phyloP scores from a whole-genome alignment of 2,329 filamentous ascomycete genomes.

The Cladosporium colombiae region DNA sequence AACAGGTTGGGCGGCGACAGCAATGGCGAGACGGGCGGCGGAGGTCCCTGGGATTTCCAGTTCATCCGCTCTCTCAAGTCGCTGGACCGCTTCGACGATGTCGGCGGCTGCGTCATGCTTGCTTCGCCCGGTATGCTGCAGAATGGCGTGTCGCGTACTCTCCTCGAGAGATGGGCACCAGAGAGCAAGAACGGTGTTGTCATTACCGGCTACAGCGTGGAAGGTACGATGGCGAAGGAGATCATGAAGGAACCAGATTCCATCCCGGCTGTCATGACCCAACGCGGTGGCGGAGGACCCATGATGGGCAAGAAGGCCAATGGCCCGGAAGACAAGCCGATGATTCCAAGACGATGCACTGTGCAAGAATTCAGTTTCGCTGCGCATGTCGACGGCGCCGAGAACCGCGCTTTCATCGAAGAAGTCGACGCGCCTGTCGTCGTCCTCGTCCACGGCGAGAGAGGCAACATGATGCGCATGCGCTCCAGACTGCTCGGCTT shows the following conservation, averaged over 20 bases:
- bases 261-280: constrained; percentile 89
- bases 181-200: constrained; percentile 97
- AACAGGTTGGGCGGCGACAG: constrained; percentile 80
- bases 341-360: constrained; percentile 89
- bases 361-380: constrained; percentile 95
- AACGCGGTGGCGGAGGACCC: constrained; percentile 26
- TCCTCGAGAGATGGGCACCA: constrained; percentile 93
- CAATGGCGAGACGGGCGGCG: constrained; percentile 45
- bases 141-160: constrained; percentile 87
- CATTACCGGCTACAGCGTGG: constrained; percentile 97
- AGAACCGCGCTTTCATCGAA: constrained; percentile 96
- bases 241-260: constrained; percentile 93
- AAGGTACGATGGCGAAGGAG: constrained; percentile 96
- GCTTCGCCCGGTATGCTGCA: constrained; percentile 98
- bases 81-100: constrained; percentile 92
- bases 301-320: constrained; percentile 33
- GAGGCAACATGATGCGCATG: constrained; percentile 96
- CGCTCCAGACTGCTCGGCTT: constrained; percentile 94
- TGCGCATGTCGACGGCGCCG: constrained; percentile 91
- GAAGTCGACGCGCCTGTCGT: constrained; percentile 90
- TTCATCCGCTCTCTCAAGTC: constrained; percentile 90
- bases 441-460: constrained; percentile 94
- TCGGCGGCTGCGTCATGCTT: constrained; percentile 94
- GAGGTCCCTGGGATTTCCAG: constrained; percentile 94
- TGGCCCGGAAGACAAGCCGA: constrained; percentile 67